A percentile compares a stretch with the other conserved stretches of the same genome.
phyloP scores from a whole-genome alignment of 352 stramenopile genomes.

The Elongisporangium anandrum region DNA sequence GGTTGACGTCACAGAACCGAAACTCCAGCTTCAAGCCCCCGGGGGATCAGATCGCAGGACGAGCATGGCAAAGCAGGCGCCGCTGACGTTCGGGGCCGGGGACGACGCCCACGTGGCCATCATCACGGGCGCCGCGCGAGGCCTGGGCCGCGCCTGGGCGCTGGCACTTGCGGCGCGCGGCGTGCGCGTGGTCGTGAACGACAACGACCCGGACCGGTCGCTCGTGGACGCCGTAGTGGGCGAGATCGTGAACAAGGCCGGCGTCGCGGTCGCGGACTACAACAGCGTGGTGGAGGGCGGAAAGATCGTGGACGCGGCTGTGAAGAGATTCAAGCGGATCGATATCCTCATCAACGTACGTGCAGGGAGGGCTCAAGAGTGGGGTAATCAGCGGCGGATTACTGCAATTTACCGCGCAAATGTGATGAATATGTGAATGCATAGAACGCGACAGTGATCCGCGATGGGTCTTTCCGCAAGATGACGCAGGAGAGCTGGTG shows the following conservation, averaged over 20 bases:
- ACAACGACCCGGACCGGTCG: conserved; percentile 46
- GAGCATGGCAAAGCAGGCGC: conserved; percentile 3
- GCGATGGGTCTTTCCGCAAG: conserved; percentile 70
- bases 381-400: neutral
- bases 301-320: conserved; percentile 34
- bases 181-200: conserved; percentile 59
- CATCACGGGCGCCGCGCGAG: conserved; percentile 48
- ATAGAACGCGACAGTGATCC: conserved; percentile 67
- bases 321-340: conserved; percentile 44
- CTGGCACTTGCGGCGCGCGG: conserved; percentile 39
- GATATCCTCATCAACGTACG: conserved; percentile 78
- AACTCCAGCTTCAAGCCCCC: neutral
- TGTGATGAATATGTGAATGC: conserved; percentile 6
- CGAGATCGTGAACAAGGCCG: conserved; percentile 26
- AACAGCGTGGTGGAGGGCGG: conserved; percentile 44
- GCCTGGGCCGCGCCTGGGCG: conserved; percentile 49
- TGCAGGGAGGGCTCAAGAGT: neutral
- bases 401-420: conserved; percentile 1
- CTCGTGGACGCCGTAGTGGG: conserved; percentile 42
- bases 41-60: neutral
- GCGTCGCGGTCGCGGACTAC: conserved; percentile 44
- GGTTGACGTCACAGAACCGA: neutral
- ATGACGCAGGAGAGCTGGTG: conserved; percentile 64
- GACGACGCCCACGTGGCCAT: conserved; percentile 55
- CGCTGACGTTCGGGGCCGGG: conserved; percentile 41